These are phyloP conservation scores for Coix lacrymajobi DNA, from an alignment of 176 grass and related monocot genomes.

Conservation along the genomic window DNA sequence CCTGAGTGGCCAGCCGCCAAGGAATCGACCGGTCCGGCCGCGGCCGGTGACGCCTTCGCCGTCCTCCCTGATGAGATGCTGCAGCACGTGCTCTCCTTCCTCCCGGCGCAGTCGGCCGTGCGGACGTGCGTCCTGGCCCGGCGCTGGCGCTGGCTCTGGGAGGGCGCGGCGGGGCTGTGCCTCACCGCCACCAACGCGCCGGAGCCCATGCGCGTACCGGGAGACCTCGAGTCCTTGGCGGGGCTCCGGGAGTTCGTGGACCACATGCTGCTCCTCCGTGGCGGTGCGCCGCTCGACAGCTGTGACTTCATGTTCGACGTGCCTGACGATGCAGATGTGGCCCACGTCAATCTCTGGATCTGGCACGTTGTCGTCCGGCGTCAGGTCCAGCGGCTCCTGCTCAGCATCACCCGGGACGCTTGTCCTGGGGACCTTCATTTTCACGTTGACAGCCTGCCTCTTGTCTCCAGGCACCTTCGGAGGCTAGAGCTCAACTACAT, in stretches of 20 bases:
- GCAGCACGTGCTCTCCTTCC: neutral
- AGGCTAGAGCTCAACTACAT: neutral
- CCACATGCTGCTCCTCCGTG: neutral
- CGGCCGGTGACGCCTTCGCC: neutral
- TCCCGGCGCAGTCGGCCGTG: neutral
- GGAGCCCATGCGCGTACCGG: neutral
- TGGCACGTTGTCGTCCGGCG: neutral
- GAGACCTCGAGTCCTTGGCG: neutral
- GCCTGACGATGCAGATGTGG: neutral
- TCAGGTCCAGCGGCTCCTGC: neutral
- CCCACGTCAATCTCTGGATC: conserved; percentile 18
- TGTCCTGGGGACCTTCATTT: neutral
- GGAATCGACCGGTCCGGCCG: neutral
- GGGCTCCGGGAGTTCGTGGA: neutral
- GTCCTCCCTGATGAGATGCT: neutral
- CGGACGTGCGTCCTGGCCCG: neutral
- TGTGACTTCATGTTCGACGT: neutral
- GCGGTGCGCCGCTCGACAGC: neutral
- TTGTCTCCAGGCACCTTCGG: conserved; percentile 3
- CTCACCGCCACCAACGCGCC: neutral
- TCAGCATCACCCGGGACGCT: neutral
- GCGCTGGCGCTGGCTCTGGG: neutral
- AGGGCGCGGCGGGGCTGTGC: neutral
- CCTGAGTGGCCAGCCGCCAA: neutral
- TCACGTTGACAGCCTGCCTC: neutral